phyloP scores from a whole-genome alignment of 495 filamentous ascomycete species.

The Pseudotulostoma volvatum region DNA sequence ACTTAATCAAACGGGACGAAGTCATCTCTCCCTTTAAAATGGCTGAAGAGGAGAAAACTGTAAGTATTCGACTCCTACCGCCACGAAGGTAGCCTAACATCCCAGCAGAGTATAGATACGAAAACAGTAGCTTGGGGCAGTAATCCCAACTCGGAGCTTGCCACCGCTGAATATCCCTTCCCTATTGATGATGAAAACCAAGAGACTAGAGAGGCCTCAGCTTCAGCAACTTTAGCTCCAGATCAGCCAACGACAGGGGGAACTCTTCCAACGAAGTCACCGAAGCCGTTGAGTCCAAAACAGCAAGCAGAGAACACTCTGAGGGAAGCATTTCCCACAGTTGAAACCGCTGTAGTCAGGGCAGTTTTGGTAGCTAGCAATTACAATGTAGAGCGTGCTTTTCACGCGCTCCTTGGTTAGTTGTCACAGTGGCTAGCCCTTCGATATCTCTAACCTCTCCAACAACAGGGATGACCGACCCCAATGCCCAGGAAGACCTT shows the following conservation, averaged over 20 bases:
- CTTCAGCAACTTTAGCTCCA: constrained; percentile 19
- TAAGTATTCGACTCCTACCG: constrained; percentile 1
- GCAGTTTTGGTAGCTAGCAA: constrained; percentile 76
- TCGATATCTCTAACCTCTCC: not conserved
- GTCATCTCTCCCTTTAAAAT: no score
- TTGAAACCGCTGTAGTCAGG: constrained; percentile 69
- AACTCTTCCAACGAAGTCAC: constrained; percentile 65
- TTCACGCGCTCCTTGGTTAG: constrained; percentile 82
- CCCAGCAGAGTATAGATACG: constrained; percentile 15
- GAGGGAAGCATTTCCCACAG: constrained; percentile 79
- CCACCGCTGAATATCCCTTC: constrained; percentile 64
- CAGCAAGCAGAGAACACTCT: constrained; percentile 78
- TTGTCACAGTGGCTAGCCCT: not conserved
- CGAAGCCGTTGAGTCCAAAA: constrained; percentile 62
- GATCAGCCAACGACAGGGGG: constrained; percentile 19
- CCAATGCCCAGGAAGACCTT: constrained; percentile 56
- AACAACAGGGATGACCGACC: constrained; percentile 74
- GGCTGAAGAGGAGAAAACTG: constrained; percentile 4
- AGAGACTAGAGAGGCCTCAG: constrained; percentile 35
- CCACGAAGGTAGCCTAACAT: not conserved
- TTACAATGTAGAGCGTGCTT: constrained; percentile 81
- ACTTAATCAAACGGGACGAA: no score
- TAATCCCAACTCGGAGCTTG: constrained; percentile 50
- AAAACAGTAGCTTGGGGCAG: constrained; percentile 17
- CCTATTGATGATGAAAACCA: constrained; percentile 79